Conservation (phyloP, 768 basidiomycete species). For the Termitomyces sp. region DNA sequence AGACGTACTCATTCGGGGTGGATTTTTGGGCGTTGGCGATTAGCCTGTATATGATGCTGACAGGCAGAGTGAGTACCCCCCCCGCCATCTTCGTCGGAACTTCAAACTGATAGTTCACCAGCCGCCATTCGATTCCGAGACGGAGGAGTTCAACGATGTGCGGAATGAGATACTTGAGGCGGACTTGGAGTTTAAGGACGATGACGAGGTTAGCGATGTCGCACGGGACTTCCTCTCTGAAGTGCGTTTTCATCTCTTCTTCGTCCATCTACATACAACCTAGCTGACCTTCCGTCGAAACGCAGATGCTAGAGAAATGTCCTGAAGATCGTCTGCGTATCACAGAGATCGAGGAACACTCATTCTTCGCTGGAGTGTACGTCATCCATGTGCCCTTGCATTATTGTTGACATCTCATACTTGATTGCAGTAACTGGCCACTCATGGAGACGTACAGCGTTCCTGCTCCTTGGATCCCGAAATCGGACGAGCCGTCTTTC, state of each 20-base stretch:
- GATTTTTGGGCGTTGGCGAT: not conserved
- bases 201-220: not conserved
- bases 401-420: too few species aligned
- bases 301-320: not conserved
- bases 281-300: not conserved
- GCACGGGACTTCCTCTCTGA: not conserved
- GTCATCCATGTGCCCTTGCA: not conserved
- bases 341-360: not conserved
- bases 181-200: not conserved
- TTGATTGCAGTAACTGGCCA: not conserved
- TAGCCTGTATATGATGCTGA: constrained; percentile 1
- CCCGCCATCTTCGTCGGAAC: too few species aligned
- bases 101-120: not conserved
- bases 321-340: not conserved
- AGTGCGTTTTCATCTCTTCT: not conserved
- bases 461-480: not conserved
- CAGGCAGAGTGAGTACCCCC: not conserved
- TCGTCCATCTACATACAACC: not conserved
- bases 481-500: not conserved
- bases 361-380: not conserved
- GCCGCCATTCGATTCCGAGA: not conserved
- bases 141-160: not conserved
- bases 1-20: not conserved
- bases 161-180: not conserved
- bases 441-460: not conserved